phyloP scores from a whole-genome alignment of 2,329 filamentous ascomycete species.

The Verticillium nonalfalfae region DNA sequence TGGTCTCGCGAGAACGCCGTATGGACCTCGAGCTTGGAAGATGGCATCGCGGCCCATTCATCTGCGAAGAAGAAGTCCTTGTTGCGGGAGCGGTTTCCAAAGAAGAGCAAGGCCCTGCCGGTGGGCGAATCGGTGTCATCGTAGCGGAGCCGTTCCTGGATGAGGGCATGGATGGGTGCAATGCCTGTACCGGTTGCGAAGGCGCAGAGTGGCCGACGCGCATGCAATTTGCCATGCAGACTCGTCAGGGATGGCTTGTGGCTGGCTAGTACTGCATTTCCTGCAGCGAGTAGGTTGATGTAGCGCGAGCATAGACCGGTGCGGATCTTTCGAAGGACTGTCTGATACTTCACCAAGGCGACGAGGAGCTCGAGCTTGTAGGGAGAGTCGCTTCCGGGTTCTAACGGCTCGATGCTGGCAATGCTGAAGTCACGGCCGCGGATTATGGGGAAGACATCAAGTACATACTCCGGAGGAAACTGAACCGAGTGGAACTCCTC shows the following conservation, averaged over 20 bases:
- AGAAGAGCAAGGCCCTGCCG: slow-evolving; percentile 58
- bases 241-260: slow-evolving; percentile 40
- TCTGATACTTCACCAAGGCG: slow-evolving; percentile 87
- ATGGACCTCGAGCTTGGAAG: slow-evolving; percentile 18
- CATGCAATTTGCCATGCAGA: slow-evolving; percentile 29
- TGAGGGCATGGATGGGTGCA: slow-evolving; percentile 73
- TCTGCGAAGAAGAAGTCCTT: slow-evolving; percentile 77
- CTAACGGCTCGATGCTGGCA: slow-evolving; percentile 58
- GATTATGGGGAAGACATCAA: slow-evolving; percentile 72
- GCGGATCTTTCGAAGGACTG: slow-evolving; percentile 75
- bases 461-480: slow-evolving; percentile 67
- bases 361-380: slow-evolving; percentile 65
- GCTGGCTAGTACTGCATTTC: slow-evolving; percentile 55
- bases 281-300: slow-evolving; percentile 56
- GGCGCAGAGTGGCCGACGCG: slow-evolving; percentile 58
- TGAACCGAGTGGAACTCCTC: slow-evolving; percentile 83
- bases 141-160: slow-evolving; percentile 59
- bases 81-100: slow-evolving; percentile 68
- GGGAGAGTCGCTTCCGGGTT: slow-evolving; percentile 14
- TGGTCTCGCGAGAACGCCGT: slow-evolving; percentile 44
- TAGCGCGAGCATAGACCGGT: slow-evolving; percentile 90
- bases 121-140: slow-evolving; percentile 13
- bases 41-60: slow-evolving; percentile 54
- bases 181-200: slow-evolving; percentile 83
- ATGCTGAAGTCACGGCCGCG: slow-evolving; percentile 94